Percentiles rank a stretch among this genome's conserved stretches.
These are phyloP conservation scores for Amorphotheca resinae DNA, from an alignment of 495 filamentous ascomycete genomes.

Conservation along the genomic window DNA sequence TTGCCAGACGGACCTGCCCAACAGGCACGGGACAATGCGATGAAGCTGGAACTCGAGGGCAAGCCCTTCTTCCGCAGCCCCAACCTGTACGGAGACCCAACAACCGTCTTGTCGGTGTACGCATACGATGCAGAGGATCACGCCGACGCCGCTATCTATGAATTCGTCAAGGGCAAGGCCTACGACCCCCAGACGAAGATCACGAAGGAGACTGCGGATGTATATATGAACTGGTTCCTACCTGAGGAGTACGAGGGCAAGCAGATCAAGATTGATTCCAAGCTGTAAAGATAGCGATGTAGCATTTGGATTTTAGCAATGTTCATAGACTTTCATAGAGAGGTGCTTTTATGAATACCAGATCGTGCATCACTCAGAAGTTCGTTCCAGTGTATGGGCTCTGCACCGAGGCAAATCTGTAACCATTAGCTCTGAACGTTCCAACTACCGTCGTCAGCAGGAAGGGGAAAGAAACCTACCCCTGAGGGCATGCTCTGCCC, in stretches of 20 bases:
- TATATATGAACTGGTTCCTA: conserved; percentile 23
- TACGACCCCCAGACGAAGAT: conserved; percentile 20
- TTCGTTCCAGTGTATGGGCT: too few species aligned
- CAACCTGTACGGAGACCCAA: conserved; percentile 35
- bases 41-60: conserved; percentile 24
- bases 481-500: conserved; percentile 37
- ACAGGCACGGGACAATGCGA: conserved; percentile 27
- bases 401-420: too few species aligned
- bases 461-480: too few species aligned
- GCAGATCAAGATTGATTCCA: conserved; percentile 3
- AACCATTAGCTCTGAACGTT: too few species aligned
- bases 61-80: conserved; percentile 24
- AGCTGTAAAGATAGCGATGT: conserved; percentile 1
- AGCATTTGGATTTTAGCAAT: too few species aligned
- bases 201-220: conserved; percentile 15
- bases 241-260: conserved; percentile 10
- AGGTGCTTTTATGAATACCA: too few species aligned
- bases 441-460: too few species aligned
- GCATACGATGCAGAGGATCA: conserved; percentile 32
- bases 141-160: background rate
- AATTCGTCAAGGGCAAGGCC: conserved; percentile 11
- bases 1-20: conserved; percentile 33
- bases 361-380: too few species aligned
- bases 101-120: conserved; percentile 30
- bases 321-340: too few species aligned